Evolutionary conservation across 2,329 filamentous ascomycete species (phyloP), one percentile per base, ranked within the genome.

Genomic region (Blumeriella jaapii): DNA sequence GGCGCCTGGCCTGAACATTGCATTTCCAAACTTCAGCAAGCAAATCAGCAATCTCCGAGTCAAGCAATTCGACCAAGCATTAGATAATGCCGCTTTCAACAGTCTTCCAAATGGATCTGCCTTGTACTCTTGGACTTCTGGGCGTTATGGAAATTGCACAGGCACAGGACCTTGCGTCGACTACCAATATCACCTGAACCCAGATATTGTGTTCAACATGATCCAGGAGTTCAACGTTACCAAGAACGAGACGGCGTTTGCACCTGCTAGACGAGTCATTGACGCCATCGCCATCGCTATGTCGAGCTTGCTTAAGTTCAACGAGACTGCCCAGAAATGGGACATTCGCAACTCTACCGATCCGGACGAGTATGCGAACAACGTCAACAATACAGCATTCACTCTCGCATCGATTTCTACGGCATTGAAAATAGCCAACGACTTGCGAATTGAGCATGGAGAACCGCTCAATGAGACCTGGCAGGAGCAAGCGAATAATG

Each of bases 131-230:
- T 83, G 78, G 78, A 82, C 76, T 0, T 71, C 70, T 46, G 76
- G 71, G 6, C 59, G 75, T 5, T 77, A 65, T 48, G 78, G 78
- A 2, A 82, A 82, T 48, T 82, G 78, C 48, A 82, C 78, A 6
- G 53, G 62, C 2, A 71, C 69, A 3, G 69, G 69, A 2, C 65
- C 69, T 16, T 82, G 78, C 53, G 78, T 75, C 47, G 77, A 82
- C 53, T 82, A 82, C 45, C 67, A 82, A 51, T 83, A 82, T 47
- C 78, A 82, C 53, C 48, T 82, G 23, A 82, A 82, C 46, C 74
- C 75, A 6, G 78, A 82, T 45, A 80, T 82, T 45, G 74, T 71
- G 0, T 59, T 80, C 18, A 56, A 56, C 31, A 24, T 56, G n/a
- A 31, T 55, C 6, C 53, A 57, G 29, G 40, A 48, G 15, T 46